A percentile compares a stretch with the other conserved stretches of the same genome.
Evolutionary conservation across 768 basidiomycete genomes (phyloP).

Genomic region (Podaxis sp.): DNA sequence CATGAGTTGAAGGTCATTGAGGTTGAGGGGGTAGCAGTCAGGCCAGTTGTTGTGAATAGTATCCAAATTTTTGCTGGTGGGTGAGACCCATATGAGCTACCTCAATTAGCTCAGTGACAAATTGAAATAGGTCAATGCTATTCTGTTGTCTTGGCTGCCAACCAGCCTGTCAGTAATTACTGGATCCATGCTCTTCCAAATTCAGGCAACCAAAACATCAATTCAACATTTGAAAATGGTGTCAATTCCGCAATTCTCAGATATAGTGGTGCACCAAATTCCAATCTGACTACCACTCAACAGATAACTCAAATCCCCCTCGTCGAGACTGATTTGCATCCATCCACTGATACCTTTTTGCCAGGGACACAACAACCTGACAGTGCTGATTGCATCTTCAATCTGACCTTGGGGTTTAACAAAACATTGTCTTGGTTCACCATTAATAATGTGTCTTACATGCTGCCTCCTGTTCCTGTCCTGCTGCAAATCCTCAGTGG

Average conservation of each 20-base stretch:
- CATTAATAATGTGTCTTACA: constrained; percentile 14
- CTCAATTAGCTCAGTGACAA: not conserved
- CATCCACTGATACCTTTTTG: constrained; percentile 17
- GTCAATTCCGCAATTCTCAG: constrained; percentile 44
- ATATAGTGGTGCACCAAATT: constrained; percentile 34
- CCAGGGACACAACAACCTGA: constrained; percentile 22
- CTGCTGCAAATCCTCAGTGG: constrained; percentile 62
- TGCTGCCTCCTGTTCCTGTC: constrained; percentile 41
- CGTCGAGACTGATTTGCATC: constrained; percentile 22
- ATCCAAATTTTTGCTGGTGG: constrained; percentile 38
- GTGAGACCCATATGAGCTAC: constrained; percentile 4
- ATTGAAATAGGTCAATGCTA: constrained; percentile 32
- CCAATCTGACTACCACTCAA: constrained; percentile 22
- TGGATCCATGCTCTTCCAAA: constrained; percentile 34
- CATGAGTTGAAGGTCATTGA: constrained; percentile 42
- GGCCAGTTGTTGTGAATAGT: constrained; percentile 34
- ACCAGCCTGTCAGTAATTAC: constrained; percentile 42
- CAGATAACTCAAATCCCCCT: constrained; percentile 14
- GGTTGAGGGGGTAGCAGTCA: constrained; percentile 34
- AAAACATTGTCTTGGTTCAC: constrained; percentile 5
- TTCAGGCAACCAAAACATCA: constrained; percentile 15
- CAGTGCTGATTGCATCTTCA: constrained; percentile 22
- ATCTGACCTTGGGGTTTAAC: constrained; percentile 20
- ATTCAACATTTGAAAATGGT: constrained; percentile 25
- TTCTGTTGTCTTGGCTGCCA: constrained; percentile 36